These are phyloP conservation scores for Westerdykella sp. DNA, from an alignment of 2,329 filamentous ascomycete species.

Conservation along the genomic window DNA sequence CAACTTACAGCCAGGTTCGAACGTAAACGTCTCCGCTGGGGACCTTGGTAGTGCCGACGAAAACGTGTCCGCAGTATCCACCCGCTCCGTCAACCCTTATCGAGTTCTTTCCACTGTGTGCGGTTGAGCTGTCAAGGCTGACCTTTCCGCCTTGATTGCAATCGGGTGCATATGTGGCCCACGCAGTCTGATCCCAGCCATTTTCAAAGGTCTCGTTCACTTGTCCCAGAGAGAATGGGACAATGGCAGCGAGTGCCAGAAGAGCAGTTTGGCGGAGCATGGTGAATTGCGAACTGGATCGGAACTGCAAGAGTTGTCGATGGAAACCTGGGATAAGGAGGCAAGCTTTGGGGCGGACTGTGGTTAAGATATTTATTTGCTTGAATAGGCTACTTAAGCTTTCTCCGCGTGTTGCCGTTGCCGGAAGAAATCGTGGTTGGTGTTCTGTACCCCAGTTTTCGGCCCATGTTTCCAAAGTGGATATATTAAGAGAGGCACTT, in stretches of 20 bases:
- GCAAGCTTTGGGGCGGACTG: slow-evolving; percentile 7
- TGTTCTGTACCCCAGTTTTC: slow-evolving; percentile 12
- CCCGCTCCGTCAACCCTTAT: slow-evolving; percentile 67
- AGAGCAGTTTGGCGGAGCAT: slow-evolving; percentile 44
- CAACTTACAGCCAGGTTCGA: slow-evolving; percentile 49
- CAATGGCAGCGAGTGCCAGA: slow-evolving; percentile 41
- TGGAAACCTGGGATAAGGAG: slow-evolving; percentile 4
- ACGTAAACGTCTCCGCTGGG: slow-evolving; percentile 55
- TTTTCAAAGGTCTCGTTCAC: slow-evolving; percentile 53
- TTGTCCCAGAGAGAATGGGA: slow-evolving; percentile 48
- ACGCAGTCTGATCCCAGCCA: slow-evolving; percentile 53
- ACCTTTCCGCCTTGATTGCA: slow-evolving; percentile 56
- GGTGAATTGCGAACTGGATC: slow-evolving; percentile 2
- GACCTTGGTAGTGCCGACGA: slow-evolving; percentile 54
- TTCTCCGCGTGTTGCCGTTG: neutral
- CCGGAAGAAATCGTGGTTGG: neutral
- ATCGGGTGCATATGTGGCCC: slow-evolving; percentile 55
- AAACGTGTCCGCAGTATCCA: slow-evolving; percentile 49
- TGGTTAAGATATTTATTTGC: slow-evolving; percentile 22
- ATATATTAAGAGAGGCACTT: slow-evolving; percentile 11
- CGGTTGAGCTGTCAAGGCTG: slow-evolving; percentile 51
- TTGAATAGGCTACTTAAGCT: slow-evolving; percentile 14
- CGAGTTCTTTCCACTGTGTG: slow-evolving; percentile 57
- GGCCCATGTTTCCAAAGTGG: slow-evolving; percentile 18
- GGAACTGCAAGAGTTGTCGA: neutral